Percentiles rank a stretch among this genome's conserved stretches.
These are phyloP conservation scores for Pyrenophora teres DNA, from an alignment of 2,329 filamentous ascomycete genomes.

Conservation along the genomic window DNA sequence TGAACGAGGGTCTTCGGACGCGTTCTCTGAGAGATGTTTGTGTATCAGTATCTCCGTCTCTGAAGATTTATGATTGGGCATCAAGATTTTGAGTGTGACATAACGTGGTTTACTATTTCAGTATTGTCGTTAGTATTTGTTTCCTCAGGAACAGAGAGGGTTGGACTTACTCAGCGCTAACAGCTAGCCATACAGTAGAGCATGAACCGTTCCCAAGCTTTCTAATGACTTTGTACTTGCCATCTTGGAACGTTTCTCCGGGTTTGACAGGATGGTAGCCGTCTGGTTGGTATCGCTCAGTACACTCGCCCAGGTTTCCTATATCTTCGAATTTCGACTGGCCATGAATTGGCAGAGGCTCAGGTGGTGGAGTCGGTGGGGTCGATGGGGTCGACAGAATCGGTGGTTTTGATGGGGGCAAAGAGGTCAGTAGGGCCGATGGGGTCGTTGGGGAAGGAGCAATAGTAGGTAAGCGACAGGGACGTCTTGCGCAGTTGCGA, in stretches of 20 bases:
- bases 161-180: background rate
- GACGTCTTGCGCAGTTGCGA: no score
- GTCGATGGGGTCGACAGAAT: no score
- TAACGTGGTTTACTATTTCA: background rate
- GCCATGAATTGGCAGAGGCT: no score
- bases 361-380: background rate
- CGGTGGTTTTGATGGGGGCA: no score
- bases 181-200: background rate
- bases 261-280: background rate
- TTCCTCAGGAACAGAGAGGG: no score
- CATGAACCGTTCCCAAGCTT: background rate
- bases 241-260: background rate
- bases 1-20: background rate
- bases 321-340: background rate
- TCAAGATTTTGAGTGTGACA: background rate
- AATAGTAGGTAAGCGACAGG: no score
- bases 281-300: background rate
- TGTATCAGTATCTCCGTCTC: background rate
- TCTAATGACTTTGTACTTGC: background rate
- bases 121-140: background rate
- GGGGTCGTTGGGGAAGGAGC: no score
- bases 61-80: background rate
- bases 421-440: no score
- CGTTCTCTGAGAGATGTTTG: background rate
- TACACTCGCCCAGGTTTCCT: background rate